Percentiles rank a stretch among this genome's conserved stretches.
Conservation (phyloP, 257 asterid genomes). For the Solanum habrochaites region DNA sequence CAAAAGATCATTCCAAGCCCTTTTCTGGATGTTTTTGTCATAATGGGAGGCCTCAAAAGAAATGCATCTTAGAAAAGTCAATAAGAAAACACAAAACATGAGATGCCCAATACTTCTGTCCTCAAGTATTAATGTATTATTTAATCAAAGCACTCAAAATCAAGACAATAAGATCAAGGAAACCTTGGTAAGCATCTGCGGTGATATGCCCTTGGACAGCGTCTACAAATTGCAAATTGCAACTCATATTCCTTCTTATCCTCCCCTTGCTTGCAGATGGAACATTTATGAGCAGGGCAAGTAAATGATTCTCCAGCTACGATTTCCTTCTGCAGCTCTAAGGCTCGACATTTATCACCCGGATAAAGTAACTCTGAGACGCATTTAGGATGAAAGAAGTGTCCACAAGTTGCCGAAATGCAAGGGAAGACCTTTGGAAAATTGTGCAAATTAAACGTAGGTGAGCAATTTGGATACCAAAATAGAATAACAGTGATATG, state of each 20-base stretch:
- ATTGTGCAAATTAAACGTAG: neutral
- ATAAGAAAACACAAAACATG: neutral
- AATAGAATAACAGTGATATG: neutral
- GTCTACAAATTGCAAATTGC: conserved; percentile 68
- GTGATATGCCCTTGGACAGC: conserved; percentile 69
- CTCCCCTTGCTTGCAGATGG: conserved; percentile 44
- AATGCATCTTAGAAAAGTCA: conserved; percentile 25
- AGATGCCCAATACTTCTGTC: neutral
- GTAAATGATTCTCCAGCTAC: conserved; percentile 53
- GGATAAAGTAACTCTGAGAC: conserved; percentile 37
- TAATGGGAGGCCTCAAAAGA: conserved; percentile 17
- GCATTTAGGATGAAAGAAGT: conserved; percentile 63
- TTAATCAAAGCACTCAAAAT: conserved; percentile 1
- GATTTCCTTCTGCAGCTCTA: conserved; percentile 26
- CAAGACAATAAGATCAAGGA: neutral
- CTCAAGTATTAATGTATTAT: neutral
- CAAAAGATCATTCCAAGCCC: conserved; percentile 67
- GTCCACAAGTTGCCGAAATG: conserved; percentile 73
- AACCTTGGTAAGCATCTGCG: conserved; percentile 76
- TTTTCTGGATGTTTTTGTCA: conserved; percentile 19
- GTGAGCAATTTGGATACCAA: neutral
- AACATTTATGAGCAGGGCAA: conserved; percentile 68
- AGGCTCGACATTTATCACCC: conserved; percentile 25
- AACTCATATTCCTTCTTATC: conserved; percentile 29
- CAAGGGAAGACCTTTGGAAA: conserved; percentile 55